phyloP scores from a whole-genome alignment of 2,329 filamentous ascomycete genomes.

The Purpureocillium lavendulum region DNA sequence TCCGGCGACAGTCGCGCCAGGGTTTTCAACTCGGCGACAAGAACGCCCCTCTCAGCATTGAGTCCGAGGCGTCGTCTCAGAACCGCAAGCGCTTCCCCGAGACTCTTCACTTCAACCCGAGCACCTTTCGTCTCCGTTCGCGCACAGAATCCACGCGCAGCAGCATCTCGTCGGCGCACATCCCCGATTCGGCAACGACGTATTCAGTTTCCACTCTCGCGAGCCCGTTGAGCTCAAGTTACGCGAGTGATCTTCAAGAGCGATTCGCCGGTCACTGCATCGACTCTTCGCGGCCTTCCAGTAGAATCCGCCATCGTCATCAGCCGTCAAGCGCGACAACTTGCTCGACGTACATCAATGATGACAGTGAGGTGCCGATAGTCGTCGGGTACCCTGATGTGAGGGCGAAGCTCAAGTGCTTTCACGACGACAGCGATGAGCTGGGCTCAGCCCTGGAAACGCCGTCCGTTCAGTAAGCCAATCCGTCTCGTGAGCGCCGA shows the following conservation, averaged over 20 bases:
- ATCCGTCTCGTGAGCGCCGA: background rate
- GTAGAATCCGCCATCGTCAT: constrained; percentile 23
- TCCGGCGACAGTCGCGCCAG: constrained; percentile 6
- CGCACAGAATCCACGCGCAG: constrained; percentile 29
- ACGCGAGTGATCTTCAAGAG: constrained; percentile 24
- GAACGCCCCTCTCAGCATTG: constrained; percentile 5
- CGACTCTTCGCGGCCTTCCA: constrained; percentile 14
- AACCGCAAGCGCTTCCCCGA: constrained; percentile 18
- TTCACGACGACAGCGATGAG: background rate
- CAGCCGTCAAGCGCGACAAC: constrained; percentile 25
- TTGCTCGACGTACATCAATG: constrained; percentile 29
- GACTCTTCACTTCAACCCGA: constrained; percentile 18
- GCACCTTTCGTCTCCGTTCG: constrained; percentile 21
- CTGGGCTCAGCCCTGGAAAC: background rate
- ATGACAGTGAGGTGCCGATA: constrained; percentile 21
- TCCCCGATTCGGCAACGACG: constrained; percentile 29
- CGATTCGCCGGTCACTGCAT: constrained; percentile 18
- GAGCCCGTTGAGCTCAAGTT: constrained; percentile 26
- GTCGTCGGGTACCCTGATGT: constrained; percentile 16
- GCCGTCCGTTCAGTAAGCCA: background rate
- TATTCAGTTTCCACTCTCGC: constrained; percentile 25
- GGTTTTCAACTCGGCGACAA: constrained; percentile 10
- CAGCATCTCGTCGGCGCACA: constrained; percentile 26
- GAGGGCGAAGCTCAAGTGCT: background rate
- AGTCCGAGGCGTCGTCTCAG: constrained; percentile 7